phyloP scores from a whole-genome alignment of 1,284 basidiomycete genomes.

The Fistulina hepatica region DNA sequence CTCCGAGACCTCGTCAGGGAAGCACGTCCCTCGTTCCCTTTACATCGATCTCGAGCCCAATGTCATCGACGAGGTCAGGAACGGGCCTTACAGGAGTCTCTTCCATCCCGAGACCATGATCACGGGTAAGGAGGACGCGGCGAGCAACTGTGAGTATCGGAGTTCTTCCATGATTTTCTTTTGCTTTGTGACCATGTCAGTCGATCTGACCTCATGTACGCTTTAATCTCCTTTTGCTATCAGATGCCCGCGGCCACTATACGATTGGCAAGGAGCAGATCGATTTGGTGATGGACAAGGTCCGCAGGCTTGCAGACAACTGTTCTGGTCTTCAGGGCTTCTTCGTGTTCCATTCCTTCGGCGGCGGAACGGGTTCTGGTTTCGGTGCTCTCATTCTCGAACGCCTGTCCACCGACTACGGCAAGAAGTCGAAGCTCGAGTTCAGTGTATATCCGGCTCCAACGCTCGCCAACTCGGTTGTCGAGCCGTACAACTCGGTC shows the following conservation, averaged over 20 bases:
- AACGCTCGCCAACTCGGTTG: conserved; percentile 91
- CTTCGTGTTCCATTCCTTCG: conserved; percentile 99
- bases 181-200: conserved; percentile 9
- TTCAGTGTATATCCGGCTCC: conserved; percentile 97
- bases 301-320: conserved; percentile 94
- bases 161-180: conserved; percentile 19
- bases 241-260: conserved; percentile 96
- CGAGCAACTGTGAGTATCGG: conserved; percentile 85
- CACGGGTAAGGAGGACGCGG: conserved; percentile 98
- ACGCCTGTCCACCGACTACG: conserved; percentile 95
- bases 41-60: conserved; percentile 98
- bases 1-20: conserved; percentile 86
- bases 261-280: conserved; percentile 97
- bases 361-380: conserved; percentile 98
- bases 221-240: no score
- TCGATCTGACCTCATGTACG: no score
- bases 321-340: conserved; percentile 98
- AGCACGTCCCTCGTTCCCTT: conserved; percentile 96
- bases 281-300: conserved; percentile 88
- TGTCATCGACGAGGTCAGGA: conserved; percentile 96
- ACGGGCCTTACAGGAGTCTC: conserved; percentile 88
- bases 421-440: conserved; percentile 99
- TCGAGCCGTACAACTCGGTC: conserved; percentile 99
- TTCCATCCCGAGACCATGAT: conserved; percentile 99
- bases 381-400: conserved; percentile 97